Percentiles rank a stretch among this genome's conserved stretches.
phyloP scores from a whole-genome alignment of 805 yeast genomes.

The Spathaspora passalidarum region DNA sequence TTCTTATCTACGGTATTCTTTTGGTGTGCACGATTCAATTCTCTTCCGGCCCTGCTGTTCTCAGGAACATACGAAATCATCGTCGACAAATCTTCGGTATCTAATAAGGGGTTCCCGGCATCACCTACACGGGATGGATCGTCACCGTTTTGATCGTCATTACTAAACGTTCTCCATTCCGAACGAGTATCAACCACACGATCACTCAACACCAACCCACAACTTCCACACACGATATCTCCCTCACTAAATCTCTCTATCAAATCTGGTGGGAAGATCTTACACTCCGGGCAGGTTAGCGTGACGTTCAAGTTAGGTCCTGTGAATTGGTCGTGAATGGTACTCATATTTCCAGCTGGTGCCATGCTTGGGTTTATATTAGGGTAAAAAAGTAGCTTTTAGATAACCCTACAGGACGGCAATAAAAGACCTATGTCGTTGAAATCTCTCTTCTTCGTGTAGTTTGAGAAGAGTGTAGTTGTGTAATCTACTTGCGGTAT shows the following conservation, averaged over 20 bases:
- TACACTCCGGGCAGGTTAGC: constrained; percentile 93
- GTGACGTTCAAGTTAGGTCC: constrained; percentile 88
- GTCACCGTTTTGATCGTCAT: constrained; percentile 96
- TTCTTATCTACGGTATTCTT: constrained; percentile 80
- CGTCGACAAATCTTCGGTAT: constrained; percentile 88
- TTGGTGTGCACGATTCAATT: constrained; percentile 85
- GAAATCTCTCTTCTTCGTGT: background rate
- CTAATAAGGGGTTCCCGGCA: constrained; percentile 88
- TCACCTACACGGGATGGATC: constrained; percentile 99
- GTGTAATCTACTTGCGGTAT: background rate
- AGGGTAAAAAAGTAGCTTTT: background rate
- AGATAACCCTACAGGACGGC: background rate
- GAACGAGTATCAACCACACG: constrained; percentile 91
- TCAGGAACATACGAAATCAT: constrained; percentile 86
- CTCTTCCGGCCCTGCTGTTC: constrained; percentile 83
- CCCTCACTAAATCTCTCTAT: constrained; percentile 96
- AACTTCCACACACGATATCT: constrained; percentile 96
- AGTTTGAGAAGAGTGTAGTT: background rate
- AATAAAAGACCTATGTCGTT: background rate
- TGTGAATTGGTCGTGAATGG: constrained; percentile 1
- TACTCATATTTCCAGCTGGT: constrained; percentile 3
- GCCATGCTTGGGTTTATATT: constrained; percentile 1
- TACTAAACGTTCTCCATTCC: constrained; percentile 98
- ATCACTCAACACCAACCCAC: constrained; percentile 92
- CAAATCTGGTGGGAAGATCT: constrained; percentile 91